These are phyloP conservation scores for Mucor mucedo DNA, from an alignment of 371 early-diverging fungal species.

Conservation along the genomic window DNA sequence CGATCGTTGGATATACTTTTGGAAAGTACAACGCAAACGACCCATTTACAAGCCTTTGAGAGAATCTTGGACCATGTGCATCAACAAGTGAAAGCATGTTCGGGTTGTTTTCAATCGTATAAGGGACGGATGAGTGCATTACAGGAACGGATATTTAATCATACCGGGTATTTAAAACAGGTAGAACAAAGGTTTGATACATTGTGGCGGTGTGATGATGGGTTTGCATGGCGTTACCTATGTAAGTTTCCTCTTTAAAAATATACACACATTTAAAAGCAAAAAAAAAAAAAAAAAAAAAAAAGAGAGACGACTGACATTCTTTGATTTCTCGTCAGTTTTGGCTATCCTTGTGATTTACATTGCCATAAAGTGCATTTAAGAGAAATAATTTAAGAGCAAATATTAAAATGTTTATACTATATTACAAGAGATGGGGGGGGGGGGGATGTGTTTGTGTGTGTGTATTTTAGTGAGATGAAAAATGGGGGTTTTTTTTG, in stretches of 20 bases:
- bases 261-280: neutral
- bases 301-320: no score
- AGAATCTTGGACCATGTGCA: conserved; percentile 5
- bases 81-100: neutral
- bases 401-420: neutral
- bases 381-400: neutral
- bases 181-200: conserved; percentile 14
- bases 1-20: neutral
- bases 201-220: neutral
- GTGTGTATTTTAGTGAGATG: no score
- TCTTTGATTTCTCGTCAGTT: no score
- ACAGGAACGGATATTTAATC: conserved; percentile 6
- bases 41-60: neutral
- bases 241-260: conserved; percentile 1
- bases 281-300: no score
- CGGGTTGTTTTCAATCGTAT: neutral
- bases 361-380: neutral
- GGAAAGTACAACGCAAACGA: neutral
- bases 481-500: no score
- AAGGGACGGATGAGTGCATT: neutral
- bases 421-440: conserved; percentile 3
- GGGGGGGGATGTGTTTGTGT: neutral
- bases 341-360: no score
- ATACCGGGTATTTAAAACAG: conserved; percentile 11
- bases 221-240: conserved; percentile 15